These are phyloP conservation scores for Omphalotus guepiniiformis DNA, from an alignment of 768 basidiomycete species.

Conservation along the genomic window DNA sequence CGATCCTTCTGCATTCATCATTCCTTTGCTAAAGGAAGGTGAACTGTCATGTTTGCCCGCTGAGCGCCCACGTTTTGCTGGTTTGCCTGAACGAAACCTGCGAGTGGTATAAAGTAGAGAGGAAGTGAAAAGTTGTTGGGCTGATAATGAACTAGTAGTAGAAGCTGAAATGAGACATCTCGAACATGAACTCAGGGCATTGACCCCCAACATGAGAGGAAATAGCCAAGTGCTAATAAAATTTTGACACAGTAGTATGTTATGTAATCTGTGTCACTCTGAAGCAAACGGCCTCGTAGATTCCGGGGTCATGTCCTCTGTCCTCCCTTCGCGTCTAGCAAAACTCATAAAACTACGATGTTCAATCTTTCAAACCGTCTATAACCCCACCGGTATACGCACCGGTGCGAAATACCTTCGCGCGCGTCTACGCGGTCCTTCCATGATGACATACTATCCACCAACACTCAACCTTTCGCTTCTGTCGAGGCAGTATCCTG, in stretches of 20 bases:
- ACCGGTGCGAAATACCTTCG: constrained; percentile 93
- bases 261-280: neutral
- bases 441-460: constrained; percentile 85
- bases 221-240: neutral
- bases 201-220: constrained; percentile 1
- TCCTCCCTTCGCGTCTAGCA: constrained; percentile 49
- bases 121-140: neutral
- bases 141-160: neutral
- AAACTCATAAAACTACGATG: constrained; percentile 63
- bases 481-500: constrained; percentile 48
- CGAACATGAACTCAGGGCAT: constrained; percentile 2
- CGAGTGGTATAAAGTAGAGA: neutral
- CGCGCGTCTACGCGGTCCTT: constrained; percentile 74
- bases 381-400: constrained; percentile 77
- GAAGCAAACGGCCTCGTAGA: neutral
- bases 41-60: too few relatives aligned
- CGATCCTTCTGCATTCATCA: too few relatives aligned
- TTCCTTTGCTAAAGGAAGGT: too few relatives aligned
- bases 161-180: neutral
- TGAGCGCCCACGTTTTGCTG: neutral
- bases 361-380: constrained; percentile 79
- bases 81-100: neutral
- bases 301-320: constrained; percentile 24
- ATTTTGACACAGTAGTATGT: too few relatives aligned
- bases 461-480: constrained; percentile 49